phyloP scores from a whole-genome alignment of 768 basidiomycete species.

The Russula sp. region DNA sequence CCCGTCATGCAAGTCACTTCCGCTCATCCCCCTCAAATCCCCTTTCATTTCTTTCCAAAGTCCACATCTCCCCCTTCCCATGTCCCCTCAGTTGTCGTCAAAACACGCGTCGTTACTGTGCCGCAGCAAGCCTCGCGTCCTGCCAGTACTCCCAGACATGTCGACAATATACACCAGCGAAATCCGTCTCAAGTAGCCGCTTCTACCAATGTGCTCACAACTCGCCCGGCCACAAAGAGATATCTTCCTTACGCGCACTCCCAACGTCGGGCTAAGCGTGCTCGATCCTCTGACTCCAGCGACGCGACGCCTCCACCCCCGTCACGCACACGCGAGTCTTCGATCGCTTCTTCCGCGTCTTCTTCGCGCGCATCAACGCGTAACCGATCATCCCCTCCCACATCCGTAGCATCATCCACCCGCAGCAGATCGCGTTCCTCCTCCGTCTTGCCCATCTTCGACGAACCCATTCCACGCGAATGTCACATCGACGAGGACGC shows the following conservation, averaged over 20 bases:
- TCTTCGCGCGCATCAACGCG: constrained; percentile 24
- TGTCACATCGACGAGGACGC: constrained; percentile 53
- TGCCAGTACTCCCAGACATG: not conserved
- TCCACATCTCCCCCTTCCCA: constrained; percentile 23
- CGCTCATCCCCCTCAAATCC: constrained; percentile 3
- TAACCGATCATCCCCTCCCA: constrained; percentile 27
- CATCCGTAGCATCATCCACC: constrained; percentile 20
- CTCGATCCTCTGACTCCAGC: constrained; percentile 18
- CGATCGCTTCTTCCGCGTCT: constrained; percentile 22
- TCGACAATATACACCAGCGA: not conserved
- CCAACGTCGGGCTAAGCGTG: constrained; percentile 17
- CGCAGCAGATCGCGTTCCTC: constrained; percentile 61
- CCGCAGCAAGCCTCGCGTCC: constrained; percentile 5
- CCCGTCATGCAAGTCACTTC: constrained; percentile 20
- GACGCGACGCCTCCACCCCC: constrained; percentile 16
- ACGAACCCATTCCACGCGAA: constrained; percentile 37
- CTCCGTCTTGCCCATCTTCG: constrained; percentile 42
- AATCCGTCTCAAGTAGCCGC: constrained; percentile 3
- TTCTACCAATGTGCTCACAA: not conserved
- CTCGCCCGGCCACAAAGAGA: not conserved
- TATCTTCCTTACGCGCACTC: not conserved
- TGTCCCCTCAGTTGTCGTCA: constrained; percentile 24
- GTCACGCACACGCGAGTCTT: constrained; percentile 13
- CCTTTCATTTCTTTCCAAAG: constrained; percentile 32
- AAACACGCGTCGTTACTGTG: constrained; percentile 30